phyloP scores from a whole-genome alignment of 805 yeast genomes.

The Starmerella bacillaris region DNA sequence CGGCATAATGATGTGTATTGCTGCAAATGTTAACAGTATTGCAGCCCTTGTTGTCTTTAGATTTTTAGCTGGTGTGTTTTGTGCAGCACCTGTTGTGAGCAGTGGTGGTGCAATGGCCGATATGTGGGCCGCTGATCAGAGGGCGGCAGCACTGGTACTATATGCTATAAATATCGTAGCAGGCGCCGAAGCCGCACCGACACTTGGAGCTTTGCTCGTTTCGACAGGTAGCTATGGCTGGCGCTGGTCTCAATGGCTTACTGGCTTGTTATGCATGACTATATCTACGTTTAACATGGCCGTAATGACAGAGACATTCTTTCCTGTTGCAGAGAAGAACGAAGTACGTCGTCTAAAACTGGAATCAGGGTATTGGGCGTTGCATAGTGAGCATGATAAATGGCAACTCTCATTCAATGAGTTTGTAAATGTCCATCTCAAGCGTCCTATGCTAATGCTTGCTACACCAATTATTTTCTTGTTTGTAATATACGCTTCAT shows the following conservation, averaged over 20 bases:
- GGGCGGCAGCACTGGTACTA: slow-evolving; percentile 13
- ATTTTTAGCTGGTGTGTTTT: slow-evolving; percentile 62
- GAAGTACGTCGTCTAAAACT: slow-evolving; percentile 50
- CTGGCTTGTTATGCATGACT: slow-evolving; percentile 27
- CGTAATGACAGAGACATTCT: slow-evolving; percentile 24
- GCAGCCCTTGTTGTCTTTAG: slow-evolving; percentile 40
- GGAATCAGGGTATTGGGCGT: slow-evolving; percentile 59
- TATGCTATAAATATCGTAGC: slow-evolving; percentile 9
- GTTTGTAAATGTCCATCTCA: slow-evolving; percentile 47
- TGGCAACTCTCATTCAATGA: slow-evolving; percentile 51
- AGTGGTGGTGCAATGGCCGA: slow-evolving; percentile 16
- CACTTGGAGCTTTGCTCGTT: slow-evolving; percentile 19
- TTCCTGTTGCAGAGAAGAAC: slow-evolving; percentile 34
- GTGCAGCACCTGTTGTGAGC: slow-evolving; percentile 42
- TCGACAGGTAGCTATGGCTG: slow-evolving; percentile 31
- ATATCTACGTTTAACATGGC: slow-evolving; percentile 26
- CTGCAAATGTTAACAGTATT: slow-evolving; percentile 13
- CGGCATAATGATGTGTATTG: slow-evolving; percentile 16
- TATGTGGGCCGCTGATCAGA: slow-evolving; percentile 20
- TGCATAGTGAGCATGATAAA: slow-evolving; percentile 86
- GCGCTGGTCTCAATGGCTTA: slow-evolving; percentile 41
- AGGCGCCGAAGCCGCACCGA: slow-evolving; percentile 19
- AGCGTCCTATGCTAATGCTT: slow-evolving; percentile 63
- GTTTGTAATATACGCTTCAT: slow-evolving; percentile 27
- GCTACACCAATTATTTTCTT: slow-evolving; percentile 30